phyloP scores from a whole-genome alignment of 2,329 filamentous ascomycete species.

The Xylariales sp. region DNA sequence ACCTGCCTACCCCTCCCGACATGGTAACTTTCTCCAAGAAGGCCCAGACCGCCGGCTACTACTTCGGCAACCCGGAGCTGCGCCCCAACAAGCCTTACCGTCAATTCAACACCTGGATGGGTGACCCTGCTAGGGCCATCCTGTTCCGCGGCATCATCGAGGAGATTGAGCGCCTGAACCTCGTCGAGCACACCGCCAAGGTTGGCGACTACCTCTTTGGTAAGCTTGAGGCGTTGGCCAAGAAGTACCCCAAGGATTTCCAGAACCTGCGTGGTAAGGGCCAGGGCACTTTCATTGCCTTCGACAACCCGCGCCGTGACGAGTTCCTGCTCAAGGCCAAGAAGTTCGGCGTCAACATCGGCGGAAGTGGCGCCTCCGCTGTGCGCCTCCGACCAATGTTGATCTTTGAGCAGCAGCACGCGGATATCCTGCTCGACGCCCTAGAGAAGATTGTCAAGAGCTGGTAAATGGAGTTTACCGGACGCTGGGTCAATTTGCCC shows the following conservation, averaged over 20 bases:
- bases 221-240: conserved; percentile 62
- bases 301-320: conserved; percentile 77
- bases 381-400: conserved; percentile 86
- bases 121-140: conserved; percentile 78
- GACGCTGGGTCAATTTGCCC: too few relatives aligned
- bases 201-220: conserved; percentile 76
- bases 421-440: conserved; percentile 74
- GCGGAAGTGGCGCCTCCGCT: conserved; percentile 70
- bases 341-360: conserved; percentile 79
- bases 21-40: conserved; percentile 97
- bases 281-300: conserved; percentile 89
- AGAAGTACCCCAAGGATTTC: conserved; percentile 72
- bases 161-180: conserved; percentile 70
- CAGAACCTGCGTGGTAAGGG: conserved; percentile 82
- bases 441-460: conserved; percentile 68
- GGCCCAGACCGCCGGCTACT: conserved; percentile 90
- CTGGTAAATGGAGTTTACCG: too few relatives aligned
- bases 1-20: conserved; percentile 73
- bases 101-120: conserved; percentile 98
- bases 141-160: conserved; percentile 83
- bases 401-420: conserved; percentile 88
- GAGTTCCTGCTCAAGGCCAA: conserved; percentile 77
- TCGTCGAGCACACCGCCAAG: conserved; percentile 74
- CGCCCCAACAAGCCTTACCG: conserved; percentile 90
- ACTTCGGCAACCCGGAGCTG: conserved; percentile 75